phyloP scores from a whole-genome alignment of 2,329 filamentous ascomycete species.

The Thyridium curvatum region DNA sequence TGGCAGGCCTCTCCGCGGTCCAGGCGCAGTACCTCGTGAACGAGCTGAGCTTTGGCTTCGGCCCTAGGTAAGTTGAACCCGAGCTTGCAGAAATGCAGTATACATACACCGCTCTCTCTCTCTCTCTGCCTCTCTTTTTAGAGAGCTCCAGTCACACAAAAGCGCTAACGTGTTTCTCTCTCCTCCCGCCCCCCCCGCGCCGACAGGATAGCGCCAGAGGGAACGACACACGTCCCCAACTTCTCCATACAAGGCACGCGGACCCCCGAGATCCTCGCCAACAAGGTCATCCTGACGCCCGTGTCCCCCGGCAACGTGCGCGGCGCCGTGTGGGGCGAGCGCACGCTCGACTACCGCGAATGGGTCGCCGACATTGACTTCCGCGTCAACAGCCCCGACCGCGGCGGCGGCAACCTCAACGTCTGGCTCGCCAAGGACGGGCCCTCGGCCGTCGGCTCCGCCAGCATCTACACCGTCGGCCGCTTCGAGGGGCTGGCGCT shows the following conservation, averaged over 20 bases:
- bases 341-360: slow-evolving; percentile 52
- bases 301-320: slow-evolving; percentile 79
- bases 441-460: slow-evolving; percentile 55
- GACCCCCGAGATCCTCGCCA: slow-evolving; percentile 65
- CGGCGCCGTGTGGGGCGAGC: slow-evolving; percentile 74
- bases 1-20: slow-evolving; percentile 37
- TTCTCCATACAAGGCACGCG: slow-evolving; percentile 51
- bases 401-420: slow-evolving; percentile 83
- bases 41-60: slow-evolving; percentile 72
- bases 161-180: too few relatives aligned
- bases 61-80: slow-evolving; percentile 43
- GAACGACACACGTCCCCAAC: slow-evolving; percentile 43
- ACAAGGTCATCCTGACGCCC: slow-evolving; percentile 88
- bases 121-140: too few relatives aligned
- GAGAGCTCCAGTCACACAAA: too few relatives aligned
- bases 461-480: slow-evolving; percentile 77
- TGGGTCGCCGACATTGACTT: slow-evolving; percentile 87
- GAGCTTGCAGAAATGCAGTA: too few relatives aligned
- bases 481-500: slow-evolving; percentile 88
- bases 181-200: too few relatives aligned
- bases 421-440: slow-evolving; percentile 82
- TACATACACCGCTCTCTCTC: too few relatives aligned
- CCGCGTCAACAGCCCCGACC: slow-evolving; percentile 76
- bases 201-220: slow-evolving; percentile 60
- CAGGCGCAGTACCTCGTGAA: slow-evolving; percentile 63